These are phyloP conservation scores for Phyllosticta capitalensis DNA, from an alignment of 2,329 filamentous ascomycete species.

Conservation along the genomic window DNA sequence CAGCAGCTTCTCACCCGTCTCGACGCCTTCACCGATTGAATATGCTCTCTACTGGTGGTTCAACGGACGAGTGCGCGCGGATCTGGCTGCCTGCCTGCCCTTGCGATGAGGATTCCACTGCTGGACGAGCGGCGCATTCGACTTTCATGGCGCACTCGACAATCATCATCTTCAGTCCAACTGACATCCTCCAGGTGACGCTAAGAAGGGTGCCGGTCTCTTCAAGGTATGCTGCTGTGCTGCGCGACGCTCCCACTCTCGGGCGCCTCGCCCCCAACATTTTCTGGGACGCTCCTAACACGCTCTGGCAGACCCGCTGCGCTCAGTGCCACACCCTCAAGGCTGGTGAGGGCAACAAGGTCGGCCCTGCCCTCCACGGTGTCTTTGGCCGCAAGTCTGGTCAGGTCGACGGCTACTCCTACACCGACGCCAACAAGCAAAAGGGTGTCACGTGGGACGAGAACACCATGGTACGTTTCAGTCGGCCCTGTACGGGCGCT, in stretches of 20 bases:
- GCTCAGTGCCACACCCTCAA: constrained; percentile 97
- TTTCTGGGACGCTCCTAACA: constrained; percentile 16
- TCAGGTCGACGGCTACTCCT: constrained; percentile 82
- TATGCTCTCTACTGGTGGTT: neutral
- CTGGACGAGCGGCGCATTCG: neutral
- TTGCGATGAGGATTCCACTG: neutral
- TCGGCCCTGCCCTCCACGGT: constrained; percentile 92
- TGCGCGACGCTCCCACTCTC: constrained; percentile 3
- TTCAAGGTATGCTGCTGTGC: constrained; percentile 59
- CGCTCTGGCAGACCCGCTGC: constrained; percentile 61
- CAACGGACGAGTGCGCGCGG: neutral
- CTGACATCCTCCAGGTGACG: constrained; percentile 55
- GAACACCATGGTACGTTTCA: constrained; percentile 59
- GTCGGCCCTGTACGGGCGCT: neutral
- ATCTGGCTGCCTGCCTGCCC: neutral
- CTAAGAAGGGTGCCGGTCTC: constrained; percentile 94
- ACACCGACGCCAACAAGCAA: constrained; percentile 99
- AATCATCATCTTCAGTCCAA: neutral
- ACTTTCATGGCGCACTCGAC: neutral
- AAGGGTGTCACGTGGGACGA: constrained; percentile 88
- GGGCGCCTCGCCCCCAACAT: constrained; percentile 3
- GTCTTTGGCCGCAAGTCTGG: constrained; percentile 96
- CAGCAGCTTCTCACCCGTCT: neutral
- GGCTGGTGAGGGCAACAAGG: constrained; percentile 87
- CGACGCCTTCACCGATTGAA: neutral